phyloP scores from a whole-genome alignment of 2,329 filamentous ascomycete species.

The Colletotrichum kahawae region DNA sequence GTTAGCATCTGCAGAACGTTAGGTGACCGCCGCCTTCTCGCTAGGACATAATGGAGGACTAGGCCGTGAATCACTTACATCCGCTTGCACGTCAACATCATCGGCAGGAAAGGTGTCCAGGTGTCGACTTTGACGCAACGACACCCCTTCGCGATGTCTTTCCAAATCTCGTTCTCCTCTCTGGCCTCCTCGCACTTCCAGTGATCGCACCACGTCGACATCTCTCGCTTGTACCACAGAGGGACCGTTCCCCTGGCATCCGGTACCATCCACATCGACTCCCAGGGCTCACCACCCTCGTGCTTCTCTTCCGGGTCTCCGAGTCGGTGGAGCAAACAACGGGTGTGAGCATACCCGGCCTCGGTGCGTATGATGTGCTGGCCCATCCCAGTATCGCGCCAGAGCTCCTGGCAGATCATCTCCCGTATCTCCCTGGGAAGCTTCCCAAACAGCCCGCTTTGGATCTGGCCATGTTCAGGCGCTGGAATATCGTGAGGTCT shows the following conservation, averaged over 20 bases:
- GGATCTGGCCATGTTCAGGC: not conserved
- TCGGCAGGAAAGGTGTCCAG: constrained; percentile 3
- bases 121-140: not conserved
- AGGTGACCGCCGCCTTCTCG: no score
- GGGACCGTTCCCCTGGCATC: not conserved
- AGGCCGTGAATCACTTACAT: not conserved
- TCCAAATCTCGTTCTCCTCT: constrained; percentile 1
- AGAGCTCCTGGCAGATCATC: constrained; percentile 10
- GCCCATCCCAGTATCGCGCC: not conserved
- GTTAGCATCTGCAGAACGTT: not conserved
- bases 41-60: no score
- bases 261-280: constrained; percentile 4
- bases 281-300: not conserved
- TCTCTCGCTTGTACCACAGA: constrained; percentile 11
- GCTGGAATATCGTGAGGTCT: no score
- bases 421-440: constrained; percentile 6
- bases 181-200: constrained; percentile 14
- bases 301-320: not conserved
- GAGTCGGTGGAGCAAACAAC: not conserved
- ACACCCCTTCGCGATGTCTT: not conserved
- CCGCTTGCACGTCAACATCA: constrained; percentile 10
- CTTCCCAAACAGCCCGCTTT: not conserved
- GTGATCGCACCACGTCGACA: constrained; percentile 12
- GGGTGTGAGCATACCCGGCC: not conserved
- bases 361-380: constrained; percentile 6